phyloP scores from a whole-genome alignment of 805 yeast genomes.

The Brettanomyces nanus region DNA sequence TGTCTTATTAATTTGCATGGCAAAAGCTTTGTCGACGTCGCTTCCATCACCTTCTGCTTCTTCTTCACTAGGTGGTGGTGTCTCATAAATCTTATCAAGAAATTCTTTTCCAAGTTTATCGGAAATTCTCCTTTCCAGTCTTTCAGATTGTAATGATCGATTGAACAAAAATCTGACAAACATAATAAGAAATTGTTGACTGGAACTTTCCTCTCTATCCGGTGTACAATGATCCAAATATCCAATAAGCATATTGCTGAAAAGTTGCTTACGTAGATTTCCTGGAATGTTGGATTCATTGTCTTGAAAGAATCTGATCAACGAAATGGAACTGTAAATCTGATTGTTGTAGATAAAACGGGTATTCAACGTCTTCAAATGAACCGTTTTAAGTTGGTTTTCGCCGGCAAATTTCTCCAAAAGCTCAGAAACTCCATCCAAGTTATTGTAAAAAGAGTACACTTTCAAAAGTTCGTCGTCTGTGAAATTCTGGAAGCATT shows the following conservation, averaged over 20 bases:
- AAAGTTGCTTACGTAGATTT: not conserved
- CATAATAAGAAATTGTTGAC: not conserved
- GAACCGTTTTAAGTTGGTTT: not conserved
- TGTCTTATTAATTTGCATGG: not conserved
- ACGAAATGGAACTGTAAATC: conserved; percentile 1
- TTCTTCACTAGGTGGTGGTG: too few relatives aligned
- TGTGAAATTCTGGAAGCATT: not conserved
- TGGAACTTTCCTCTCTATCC: not conserved
- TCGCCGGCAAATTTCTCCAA: not conserved
- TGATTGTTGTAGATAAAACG: not conserved
- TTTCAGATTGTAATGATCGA: not conserved
- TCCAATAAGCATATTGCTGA: not conserved
- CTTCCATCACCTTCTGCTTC: not conserved
- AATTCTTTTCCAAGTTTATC: not conserved
- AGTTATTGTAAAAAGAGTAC: not conserved
- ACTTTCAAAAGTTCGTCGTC: not conserved
- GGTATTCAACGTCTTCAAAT: not conserved
- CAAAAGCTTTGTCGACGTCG: not conserved
- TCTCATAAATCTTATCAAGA: not conserved
- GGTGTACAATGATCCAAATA: not conserved
- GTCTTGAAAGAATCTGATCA: not conserved
- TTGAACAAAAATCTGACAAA: not conserved
- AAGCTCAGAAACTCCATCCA: not conserved
- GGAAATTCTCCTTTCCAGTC: not conserved
- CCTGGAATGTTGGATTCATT: not conserved